Evolutionary conservation across 352 stramenopile species (phyloP), one percentile per base, ranked within the genome.

Genomic region (Globisporangium nunn): DNA sequence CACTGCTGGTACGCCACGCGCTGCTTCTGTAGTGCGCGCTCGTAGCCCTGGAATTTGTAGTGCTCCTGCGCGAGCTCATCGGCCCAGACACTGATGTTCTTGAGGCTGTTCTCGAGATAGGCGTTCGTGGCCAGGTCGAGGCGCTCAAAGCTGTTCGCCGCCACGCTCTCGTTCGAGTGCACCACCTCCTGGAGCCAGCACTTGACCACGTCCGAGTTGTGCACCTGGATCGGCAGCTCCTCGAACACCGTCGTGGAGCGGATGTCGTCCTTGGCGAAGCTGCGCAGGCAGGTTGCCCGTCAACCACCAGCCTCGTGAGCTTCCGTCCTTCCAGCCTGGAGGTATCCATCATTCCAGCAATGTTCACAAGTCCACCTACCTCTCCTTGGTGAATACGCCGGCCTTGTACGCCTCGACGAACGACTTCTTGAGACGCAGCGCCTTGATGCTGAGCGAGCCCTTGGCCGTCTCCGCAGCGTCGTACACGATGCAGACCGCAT

Each of bases 401-500:
- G 70, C 74, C 70, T 97, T 97, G 66, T 95, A 93, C 31, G 92
- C 89, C 41, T 95, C 78, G 52, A 97, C 78, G 64, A 97, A 98
- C 37, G 78, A 70, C 64, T 98, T 97, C 37, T 96, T 98, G 30
- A 99, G 84, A 30, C 95, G 89, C 69, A 98, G 97, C 3, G 95
- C 96, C 67, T 98, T 98, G 64, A 99, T 70, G 41, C 79, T 93
- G 49, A 99, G 82, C 57, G 86, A 82, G 11, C 96, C 97, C 64
- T 97, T 95, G 46, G 84, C 67, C 4, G 95, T 98, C 85, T 98
- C 95, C 53, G 97, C 82, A 3, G 96, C 91, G 83, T 99, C 97
- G 75, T 99, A 99, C 5, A 99, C 75, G 39, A 99, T 75, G 58
- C 98, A 98, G n/a, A 99, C 87, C 33, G 94, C 94, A 66, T 98